Evolutionary conservation across 176 grass and related monocot species (phyloP), one percentile per base, ranked within the genome.

Genomic region (Oryza glaberrima): DNA sequence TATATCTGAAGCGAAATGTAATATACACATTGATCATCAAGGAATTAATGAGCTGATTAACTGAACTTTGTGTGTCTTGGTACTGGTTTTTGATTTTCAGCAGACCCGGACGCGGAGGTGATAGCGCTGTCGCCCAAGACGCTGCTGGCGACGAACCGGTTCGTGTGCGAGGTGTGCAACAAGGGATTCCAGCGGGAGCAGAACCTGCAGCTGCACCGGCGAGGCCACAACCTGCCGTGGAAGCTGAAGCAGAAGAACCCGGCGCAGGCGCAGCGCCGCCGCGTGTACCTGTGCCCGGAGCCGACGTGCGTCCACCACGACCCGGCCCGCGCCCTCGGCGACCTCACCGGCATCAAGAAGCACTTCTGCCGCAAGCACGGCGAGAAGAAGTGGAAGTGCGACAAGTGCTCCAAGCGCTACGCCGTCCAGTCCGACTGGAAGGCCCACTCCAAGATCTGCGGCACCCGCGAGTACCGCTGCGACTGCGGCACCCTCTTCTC

Each of bases 351-450:
- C 19, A 96, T 99, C 90, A 99, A 99, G 85, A 99, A 99, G 94
- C 97, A 99, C 81, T 99, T 99, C 78, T 99, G 90, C 88, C 94
- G 97, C 80, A 99, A 99, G 88, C 97, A 99, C 69, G 97, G 97
- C 45, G 97, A 99, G 94, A 99, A 99, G 91, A 99, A 92, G 84
- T 99, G 97, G 97, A 99, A 99, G 90, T 99, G 97, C 28, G 97
- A 96, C 36, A 99, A 99, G 88, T 99, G 97, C 91, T 85, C 94
- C 67, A 99, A 99, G 92, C 88, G 92, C 82, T 99, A 99, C 82
- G 97, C 97, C 48, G 97, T 99, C 3, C 97, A 96, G 81, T 99
- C 97, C 1, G 97, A 99, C 90, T 94, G 90, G 90, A 99, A 99
- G 93, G 97, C 97, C 4, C 97, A 99, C 82, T 94, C 97, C 77